Evolutionary conservation across 202 grass and related monocot genomes (phyloP), one percentile per base, ranked within the genome.

Genomic region (Hordeum pubiflorum): DNA sequence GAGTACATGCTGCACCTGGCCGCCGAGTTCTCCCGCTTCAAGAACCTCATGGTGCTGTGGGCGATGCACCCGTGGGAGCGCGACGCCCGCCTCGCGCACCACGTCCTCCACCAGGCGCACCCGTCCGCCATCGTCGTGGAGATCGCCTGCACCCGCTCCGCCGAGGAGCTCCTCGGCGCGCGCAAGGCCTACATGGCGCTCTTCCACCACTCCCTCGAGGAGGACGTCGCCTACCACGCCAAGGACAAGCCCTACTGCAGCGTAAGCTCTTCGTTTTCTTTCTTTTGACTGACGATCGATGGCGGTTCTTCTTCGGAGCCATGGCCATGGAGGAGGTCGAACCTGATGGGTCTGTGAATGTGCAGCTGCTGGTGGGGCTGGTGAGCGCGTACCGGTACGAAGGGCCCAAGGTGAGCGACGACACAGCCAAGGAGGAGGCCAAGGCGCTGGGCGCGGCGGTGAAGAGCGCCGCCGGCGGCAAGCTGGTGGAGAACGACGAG

Each of bases 1-100:
- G 88, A 84, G 67, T 92, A 83, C 81, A 50, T 98, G 69, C 77
- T 79, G 1, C 83, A 75, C 77, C 90, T 95, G 3, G 44, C 88
- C n/a, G 58, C 79, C 10, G 96, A 98, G 77, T 98, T 98, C 82
- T 83, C 88, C 2, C 90, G 95, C 10, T 95, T 98, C 79, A 92
- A 95, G 90, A 76, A 98, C 74, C 77, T 98, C n/a, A 81, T 86
- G 76, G 92, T 98, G 84, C 60, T 89, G 41, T 98, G 90, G 95
- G 90, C 90, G 26, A 98, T 88, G 95, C 95, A 95, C 88, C 95
- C 90, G 34, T 94, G 93, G 85, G 95, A 98, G 82, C 91, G 92
- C 69, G 95, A 98, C 80, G 95, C 95, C 0, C 82, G 80, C 5
- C 90, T 93, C 50, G 87, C 85, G n/a, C 90, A 95, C 88, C 76